Base-by-base conservation (phyloP, 257 asterid genomes). In the Solanum sitiens region DNA sequence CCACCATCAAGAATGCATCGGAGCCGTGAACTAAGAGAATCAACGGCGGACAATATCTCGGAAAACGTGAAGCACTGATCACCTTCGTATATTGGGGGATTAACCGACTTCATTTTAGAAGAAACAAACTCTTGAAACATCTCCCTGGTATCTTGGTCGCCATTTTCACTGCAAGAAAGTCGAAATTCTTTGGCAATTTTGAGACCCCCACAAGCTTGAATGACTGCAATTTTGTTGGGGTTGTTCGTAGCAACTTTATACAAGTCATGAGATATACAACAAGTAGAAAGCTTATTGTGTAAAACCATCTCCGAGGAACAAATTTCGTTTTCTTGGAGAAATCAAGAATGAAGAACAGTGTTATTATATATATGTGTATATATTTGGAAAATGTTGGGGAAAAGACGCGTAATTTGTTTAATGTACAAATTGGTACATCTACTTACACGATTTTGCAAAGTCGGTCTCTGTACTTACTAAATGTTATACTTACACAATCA, bases 241-340 rank as follows among this genome's bases (percentile, higher is more conserved):
- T 79, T 90, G 44, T 85, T 91, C 14, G 92, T 86, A 33, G 95
- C 99, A 61, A 93, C 94, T 88, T 84, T 91, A 75, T 87, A 87
- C 89, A 96, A 96, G 87, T 89, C 89, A 90, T 96, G 98, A 35
- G 98, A 94, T 87, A 96, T 88, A 91, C 99, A 96, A 88, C 99
- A 96, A 7, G 87, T 89, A 12, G 94, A 68, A 27, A 83, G 89
- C 77, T 87, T 87, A 8, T 44, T 44, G 84, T 25, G 9, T 45
- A 65, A 9, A 16, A 80, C 68, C 85, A 80, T 79, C 25, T 79
- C 25, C 8, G 5, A 79, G 5, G 40, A 25, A 79, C 84, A 27
- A 79, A 42, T 16, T 44, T n/a, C 39, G 65, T 44, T 44, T 44
- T 77, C 0, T n/a, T 40, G 84, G 15, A 77, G 7, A 39, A 75